phyloP scores from a whole-genome alignment of 441 rosid species.

The Gossypium davidsonii region DNA sequence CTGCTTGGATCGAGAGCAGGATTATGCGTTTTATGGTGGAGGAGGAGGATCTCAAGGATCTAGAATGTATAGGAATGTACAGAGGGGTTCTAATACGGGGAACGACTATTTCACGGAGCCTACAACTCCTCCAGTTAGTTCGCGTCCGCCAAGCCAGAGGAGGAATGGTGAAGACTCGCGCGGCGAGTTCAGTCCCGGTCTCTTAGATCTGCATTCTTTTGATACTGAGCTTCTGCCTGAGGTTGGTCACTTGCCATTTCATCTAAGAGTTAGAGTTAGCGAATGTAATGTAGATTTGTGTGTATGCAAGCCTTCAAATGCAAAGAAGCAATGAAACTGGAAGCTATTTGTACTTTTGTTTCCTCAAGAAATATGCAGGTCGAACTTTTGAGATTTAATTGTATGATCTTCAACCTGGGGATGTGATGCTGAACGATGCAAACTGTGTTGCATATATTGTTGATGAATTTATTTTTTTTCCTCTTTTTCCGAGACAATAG shows the following conservation, averaged over 20 bases:
- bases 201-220: conserved; percentile 93
- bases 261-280: not conserved
- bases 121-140: conserved; percentile 64
- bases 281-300: not conserved
- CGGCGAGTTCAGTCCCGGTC: conserved; percentile 85
- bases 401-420: not conserved
- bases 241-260: conserved; percentile 36
- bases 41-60: conserved; percentile 40
- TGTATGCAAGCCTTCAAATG: not conserved
- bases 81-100: conserved; percentile 60
- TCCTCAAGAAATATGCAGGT: not conserved
- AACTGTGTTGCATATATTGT: not conserved
- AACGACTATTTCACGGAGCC: conserved; percentile 64
- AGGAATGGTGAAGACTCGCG: conserved; percentile 70
- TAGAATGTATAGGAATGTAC: conserved; percentile 52
- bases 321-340: not conserved
- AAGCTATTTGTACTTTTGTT: not conserved
- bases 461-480: not conserved
- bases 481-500: not conserved
- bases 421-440: not conserved
- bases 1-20: conserved; percentile 41
- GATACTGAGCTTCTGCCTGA: conserved; percentile 95
- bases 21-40: conserved; percentile 59
- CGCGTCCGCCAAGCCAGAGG: conserved; percentile 52
- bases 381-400: not conserved